phyloP scores from a whole-genome alignment of 1,284 basidiomycete genomes.

The Fomitopsis betulina region DNA sequence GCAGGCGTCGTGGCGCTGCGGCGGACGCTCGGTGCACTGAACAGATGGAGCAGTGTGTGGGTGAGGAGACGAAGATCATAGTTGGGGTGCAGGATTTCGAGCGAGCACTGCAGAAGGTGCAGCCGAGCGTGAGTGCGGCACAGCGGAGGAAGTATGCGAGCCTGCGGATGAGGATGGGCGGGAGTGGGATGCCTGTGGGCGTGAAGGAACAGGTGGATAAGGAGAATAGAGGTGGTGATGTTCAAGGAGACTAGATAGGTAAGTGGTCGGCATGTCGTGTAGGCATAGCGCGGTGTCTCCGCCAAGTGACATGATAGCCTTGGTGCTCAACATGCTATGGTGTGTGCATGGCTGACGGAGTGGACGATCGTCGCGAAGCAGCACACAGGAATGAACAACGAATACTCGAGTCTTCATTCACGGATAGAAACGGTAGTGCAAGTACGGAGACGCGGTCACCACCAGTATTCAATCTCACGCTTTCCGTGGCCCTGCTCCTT shows the following conservation, averaged over 20 bases:
- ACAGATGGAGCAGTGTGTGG: constrained; percentile 39
- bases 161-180: constrained; percentile 52
- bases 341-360: no score
- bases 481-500: no score
- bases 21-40: constrained; percentile 61
- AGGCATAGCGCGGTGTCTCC: no score
- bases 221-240: neutral
- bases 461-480: no score
- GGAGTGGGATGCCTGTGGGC: constrained; percentile 59
- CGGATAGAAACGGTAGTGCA: no score
- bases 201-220: constrained; percentile 31
- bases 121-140: constrained; percentile 78
- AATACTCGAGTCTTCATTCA: no score
- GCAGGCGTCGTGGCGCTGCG: constrained; percentile 85
- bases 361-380: no score
- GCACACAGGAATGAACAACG: no score
- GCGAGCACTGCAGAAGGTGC: constrained; percentile 76
- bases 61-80: constrained; percentile 15
- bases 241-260: neutral
- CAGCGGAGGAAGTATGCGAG: constrained; percentile 77
- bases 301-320: no score
- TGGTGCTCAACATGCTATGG: no score
- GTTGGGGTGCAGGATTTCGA: constrained; percentile 73
- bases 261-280: no score
- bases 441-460: no score